Evolutionary conservation across 495 filamentous ascomycete genomes (phyloP).

Genomic region (Penicillium subrubescens): DNA sequence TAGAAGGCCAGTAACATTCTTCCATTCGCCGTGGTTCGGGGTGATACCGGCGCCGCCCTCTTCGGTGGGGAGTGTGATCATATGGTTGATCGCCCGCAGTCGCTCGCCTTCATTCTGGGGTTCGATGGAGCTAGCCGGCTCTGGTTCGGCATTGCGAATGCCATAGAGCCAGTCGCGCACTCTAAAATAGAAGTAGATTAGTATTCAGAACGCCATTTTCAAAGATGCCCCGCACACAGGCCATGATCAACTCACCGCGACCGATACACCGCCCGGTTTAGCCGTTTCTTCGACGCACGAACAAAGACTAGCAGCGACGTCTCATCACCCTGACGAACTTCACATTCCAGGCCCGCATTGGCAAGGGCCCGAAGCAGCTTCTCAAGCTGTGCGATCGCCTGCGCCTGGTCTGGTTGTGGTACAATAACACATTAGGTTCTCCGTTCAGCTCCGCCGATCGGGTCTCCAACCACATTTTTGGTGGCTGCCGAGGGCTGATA

Average conservation of each 20-base stretch:
- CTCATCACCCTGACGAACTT: conserved; percentile 80
- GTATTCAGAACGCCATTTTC: not conserved
- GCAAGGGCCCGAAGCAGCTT: conserved; percentile 73
- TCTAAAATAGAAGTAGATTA: conserved; percentile 41
- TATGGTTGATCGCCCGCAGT: conserved; percentile 77
- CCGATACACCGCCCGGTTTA: conserved; percentile 61
- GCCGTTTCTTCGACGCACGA: conserved; percentile 55
- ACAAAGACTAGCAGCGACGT: conserved; percentile 81
- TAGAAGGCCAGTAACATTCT: conserved; percentile 81
- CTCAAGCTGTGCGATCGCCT: conserved; percentile 72
- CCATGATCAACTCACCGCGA: conserved; percentile 53
- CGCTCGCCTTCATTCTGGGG: conserved; percentile 87
- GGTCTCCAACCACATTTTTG: not conserved
- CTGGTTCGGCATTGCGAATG: conserved; percentile 76
- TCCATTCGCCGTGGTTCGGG: conserved; percentile 80
- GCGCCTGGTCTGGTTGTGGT: conserved; percentile 56
- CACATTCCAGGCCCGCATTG: conserved; percentile 74
- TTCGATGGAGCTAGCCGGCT: conserved; percentile 62
- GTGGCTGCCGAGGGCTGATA: not conserved
- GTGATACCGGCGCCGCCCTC: conserved; percentile 92
- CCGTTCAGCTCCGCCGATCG: not conserved
- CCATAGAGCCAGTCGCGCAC: conserved; percentile 97
- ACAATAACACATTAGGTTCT: not conserved
- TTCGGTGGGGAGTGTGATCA: conserved; percentile 78
- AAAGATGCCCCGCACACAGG: no score